A percentile compares a stretch with the other conserved stretches of the same genome.
phyloP scores from a whole-genome alignment of 208 protist species.

The Vickermania spadyakhi region DNA sequence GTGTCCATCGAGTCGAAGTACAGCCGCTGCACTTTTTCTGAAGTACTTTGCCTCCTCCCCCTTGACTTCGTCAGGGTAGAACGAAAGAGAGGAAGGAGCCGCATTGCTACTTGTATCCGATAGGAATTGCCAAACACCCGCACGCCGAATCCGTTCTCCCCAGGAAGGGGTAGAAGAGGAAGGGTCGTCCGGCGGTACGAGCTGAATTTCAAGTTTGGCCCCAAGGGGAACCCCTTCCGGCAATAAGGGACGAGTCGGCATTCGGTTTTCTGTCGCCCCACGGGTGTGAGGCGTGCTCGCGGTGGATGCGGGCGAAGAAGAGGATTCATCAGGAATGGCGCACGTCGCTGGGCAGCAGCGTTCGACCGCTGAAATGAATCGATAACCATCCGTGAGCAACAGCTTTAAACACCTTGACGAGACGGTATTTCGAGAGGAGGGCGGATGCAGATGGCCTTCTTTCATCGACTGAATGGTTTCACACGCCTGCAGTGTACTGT shows the following conservation, averaged over 20 bases:
- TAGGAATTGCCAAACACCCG: no score
- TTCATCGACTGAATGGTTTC: no score
- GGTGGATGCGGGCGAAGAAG: no score
- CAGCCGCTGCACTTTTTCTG: not conserved
- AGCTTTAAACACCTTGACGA: not conserved
- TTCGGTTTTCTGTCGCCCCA: no score
- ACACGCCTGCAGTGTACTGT: no score
- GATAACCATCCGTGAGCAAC: not conserved
- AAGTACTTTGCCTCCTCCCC: no score
- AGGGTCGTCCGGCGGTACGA: not conserved
- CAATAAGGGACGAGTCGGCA: no score
- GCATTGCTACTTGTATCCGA: no score
- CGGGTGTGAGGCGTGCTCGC: not conserved
- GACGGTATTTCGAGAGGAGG: no score
- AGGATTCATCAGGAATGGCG: no score
- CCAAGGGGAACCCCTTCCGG: not conserved
- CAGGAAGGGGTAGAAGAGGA: not conserved
- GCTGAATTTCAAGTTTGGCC: not conserved
- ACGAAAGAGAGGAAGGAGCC: not conserved
- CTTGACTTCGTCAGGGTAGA: not conserved
- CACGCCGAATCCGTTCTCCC: not conserved
- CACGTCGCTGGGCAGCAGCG: not conserved
- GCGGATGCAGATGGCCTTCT: no score
- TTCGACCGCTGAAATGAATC: not conserved
- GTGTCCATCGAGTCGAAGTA: not conserved